Percentiles rank a stretch among this genome's conserved stretches.
phyloP scores from a whole-genome alignment of 179 eudicot species.

The Monotropa hypopitys region DNA sequence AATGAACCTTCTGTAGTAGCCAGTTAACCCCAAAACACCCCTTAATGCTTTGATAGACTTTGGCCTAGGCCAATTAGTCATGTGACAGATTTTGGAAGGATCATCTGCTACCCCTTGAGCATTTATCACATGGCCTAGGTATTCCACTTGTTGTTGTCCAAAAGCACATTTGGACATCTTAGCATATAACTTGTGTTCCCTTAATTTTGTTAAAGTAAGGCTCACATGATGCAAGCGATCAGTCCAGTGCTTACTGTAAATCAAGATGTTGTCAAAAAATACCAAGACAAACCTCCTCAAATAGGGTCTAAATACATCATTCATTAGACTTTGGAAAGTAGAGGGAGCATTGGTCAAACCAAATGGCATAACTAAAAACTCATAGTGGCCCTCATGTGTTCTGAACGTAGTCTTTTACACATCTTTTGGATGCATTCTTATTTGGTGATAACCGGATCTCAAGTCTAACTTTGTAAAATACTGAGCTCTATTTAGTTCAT shows the following conservation, averaged over 20 bases:
- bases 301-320: neutral
- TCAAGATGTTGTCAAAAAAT: neutral
- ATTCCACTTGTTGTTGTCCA: neutral
- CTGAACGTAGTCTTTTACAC: slow-evolving; percentile 3
- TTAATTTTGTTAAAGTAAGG: neutral
- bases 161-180: slow-evolving; percentile 1
- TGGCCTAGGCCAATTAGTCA: neutral
- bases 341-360: no score
- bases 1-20: slow-evolving; percentile 4
- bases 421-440: neutral
- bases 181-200: neutral
- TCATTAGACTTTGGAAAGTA: slow-evolving; percentile 3
- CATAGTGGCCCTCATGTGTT: no score
- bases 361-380: no score
- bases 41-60: neutral
- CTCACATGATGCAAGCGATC: neutral
- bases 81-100: neutral
- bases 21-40: slow-evolving; percentile 7
- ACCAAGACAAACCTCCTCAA: neutral
- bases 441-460: neutral
- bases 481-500: neutral
- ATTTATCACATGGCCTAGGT: slow-evolving; percentile 6
- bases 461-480: slow-evolving; percentile 5
- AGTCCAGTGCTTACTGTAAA: neutral
- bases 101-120: slow-evolving; percentile 1